A percentile compares a stretch with the other conserved stretches of the same genome.
Evolutionary conservation across 179 eudicot species (phyloP).

Genomic region (Beta corolliflora): DNA sequence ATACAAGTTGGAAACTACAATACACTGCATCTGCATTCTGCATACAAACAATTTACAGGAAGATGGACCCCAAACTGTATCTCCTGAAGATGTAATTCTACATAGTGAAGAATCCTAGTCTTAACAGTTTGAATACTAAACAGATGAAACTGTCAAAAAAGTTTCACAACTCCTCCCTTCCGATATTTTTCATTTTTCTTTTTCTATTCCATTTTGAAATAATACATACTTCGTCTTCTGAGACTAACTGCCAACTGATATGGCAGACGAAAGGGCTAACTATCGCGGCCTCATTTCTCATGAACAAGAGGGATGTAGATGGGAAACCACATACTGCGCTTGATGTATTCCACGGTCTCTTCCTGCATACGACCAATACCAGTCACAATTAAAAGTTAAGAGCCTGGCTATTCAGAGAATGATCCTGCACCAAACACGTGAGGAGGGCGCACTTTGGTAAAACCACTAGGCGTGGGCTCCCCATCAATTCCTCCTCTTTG

Average conservation of each 20-base stretch:
- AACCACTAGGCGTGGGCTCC: too few relatives aligned
- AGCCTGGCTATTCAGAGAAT: too few relatives aligned
- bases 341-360: slow-evolving; percentile 65
- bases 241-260: background rate
- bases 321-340: slow-evolving; percentile 91
- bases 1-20: background rate
- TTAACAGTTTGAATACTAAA: slow-evolving; percentile 13
- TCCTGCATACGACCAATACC: slow-evolving; percentile 56
- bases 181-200: background rate
- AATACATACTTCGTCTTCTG: background rate
- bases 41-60: background rate
- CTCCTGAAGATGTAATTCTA: slow-evolving; percentile 6
- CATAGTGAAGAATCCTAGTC: background rate
- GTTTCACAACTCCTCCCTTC: background rate
- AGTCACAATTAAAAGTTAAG: background rate
- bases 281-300: slow-evolving; percentile 48
- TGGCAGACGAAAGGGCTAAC: slow-evolving; percentile 2
- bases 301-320: slow-evolving; percentile 94
- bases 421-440: too few relatives aligned
- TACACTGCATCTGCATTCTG: slow-evolving; percentile 13
- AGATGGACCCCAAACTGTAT: slow-evolving; percentile 9
- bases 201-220: background rate
- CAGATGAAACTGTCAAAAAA: background rate
- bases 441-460: too few relatives aligned
- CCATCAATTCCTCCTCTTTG: too few relatives aligned